Conservation (phyloP, 1,139 yeast species). For the Saccharomycopsis hybrid region DNA sequence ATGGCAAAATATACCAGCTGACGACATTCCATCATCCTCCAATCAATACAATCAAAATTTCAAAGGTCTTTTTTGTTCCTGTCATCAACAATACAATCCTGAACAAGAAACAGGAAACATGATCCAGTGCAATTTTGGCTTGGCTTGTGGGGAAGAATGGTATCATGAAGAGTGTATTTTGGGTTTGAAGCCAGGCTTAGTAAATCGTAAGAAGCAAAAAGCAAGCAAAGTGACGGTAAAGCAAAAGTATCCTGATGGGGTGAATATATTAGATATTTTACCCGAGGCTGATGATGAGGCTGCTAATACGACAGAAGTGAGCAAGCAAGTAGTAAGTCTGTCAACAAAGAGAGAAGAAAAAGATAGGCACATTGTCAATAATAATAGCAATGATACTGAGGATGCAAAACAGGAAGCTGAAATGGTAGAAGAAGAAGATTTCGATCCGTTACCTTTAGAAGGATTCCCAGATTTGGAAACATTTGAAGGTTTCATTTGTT, state of each 20-base stretch:
- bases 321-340: slow-evolving; percentile 27
- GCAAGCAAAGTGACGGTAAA: slow-evolving; percentile 21
- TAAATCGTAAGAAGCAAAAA: slow-evolving; percentile 24
- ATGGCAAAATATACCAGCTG: slow-evolving; percentile 24
- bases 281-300: slow-evolving; percentile 47
- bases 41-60: slow-evolving; percentile 73
- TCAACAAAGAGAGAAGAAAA: slow-evolving; percentile 47
- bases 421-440: too few relatives aligned
- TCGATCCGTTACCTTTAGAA: slow-evolving; percentile 35
- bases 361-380: slow-evolving; percentile 22
- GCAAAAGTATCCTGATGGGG: slow-evolving; percentile 27
- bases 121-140: slow-evolving; percentile 87
- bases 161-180: slow-evolving; percentile 85
- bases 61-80: slow-evolving; percentile 67
- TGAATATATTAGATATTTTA: slow-evolving; percentile 37
- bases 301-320: slow-evolving; percentile 14
- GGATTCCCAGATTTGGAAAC: slow-evolving; percentile 42
- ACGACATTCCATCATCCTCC: slow-evolving; percentile 55
- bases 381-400: slow-evolving; percentile 22
- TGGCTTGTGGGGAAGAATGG: slow-evolving; percentile 91
- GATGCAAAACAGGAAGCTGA: too few relatives aligned
- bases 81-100: slow-evolving; percentile 62
- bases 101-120: slow-evolving; percentile 68
- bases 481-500: slow-evolving; percentile 63
- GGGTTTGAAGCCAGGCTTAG: slow-evolving; percentile 46